Evolutionary conservation across 257 asterid genomes (phyloP).

Genomic region (Plectranthus barbatus): DNA sequence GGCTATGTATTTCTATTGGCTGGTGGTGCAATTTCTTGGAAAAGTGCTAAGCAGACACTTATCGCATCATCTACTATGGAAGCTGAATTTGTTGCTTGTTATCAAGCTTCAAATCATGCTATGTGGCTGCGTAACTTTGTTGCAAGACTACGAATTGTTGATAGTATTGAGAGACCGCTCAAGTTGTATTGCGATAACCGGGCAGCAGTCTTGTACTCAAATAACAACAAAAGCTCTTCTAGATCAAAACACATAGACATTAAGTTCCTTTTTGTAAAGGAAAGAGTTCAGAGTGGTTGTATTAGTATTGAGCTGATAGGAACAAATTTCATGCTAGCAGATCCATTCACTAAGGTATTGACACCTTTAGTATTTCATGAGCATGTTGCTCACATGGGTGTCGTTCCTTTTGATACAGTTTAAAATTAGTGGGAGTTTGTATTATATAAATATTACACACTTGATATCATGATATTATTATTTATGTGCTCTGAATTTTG

Average conservation of each 20-base stretch:
- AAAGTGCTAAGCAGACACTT: background rate
- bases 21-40: conserved; percentile 5
- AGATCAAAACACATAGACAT: background rate
- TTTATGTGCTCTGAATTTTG: no score
- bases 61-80: background rate
- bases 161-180: no score
- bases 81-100: background rate
- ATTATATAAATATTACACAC: no score
- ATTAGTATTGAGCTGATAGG: background rate
- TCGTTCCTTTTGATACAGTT: no score
- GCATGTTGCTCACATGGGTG: background rate
- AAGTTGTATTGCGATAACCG: background rate
- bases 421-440: background rate
- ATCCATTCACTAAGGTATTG: background rate
- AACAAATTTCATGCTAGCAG: background rate
- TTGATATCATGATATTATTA: no score
- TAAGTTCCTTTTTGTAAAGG: background rate
- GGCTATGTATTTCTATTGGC: conserved; percentile 8
- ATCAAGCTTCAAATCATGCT: background rate
- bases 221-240: background rate
- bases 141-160: background rate
- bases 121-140: background rate
- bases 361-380: background rate
- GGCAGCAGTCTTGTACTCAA: background rate
- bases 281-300: background rate